Conservation (phyloP, 176 grass and related monocot species). For the Bromus sterilis region DNA sequence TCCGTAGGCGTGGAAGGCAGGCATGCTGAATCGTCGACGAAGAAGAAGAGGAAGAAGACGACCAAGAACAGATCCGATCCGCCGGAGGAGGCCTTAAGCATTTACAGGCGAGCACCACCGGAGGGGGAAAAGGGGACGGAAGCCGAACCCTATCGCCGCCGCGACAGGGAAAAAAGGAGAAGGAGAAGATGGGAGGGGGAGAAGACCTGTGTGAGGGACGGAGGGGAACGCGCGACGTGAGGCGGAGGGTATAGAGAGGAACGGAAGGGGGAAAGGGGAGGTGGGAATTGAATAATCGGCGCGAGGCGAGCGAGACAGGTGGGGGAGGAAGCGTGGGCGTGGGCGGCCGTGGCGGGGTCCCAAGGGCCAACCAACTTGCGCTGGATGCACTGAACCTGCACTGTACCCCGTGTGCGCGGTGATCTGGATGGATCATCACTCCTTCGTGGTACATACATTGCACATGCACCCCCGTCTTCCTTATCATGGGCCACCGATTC, state of each 20-base stretch:
- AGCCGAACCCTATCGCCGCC: conserved; percentile 44
- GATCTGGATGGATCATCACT: background rate
- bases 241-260: background rate
- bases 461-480: background rate
- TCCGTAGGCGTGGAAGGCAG: conserved; percentile 41
- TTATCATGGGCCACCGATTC: background rate
- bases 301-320: too few relatives aligned
- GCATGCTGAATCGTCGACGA: conserved; percentile 33
- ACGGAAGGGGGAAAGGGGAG: background rate
- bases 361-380: too few relatives aligned
- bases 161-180: conserved; percentile 47
- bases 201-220: background rate
- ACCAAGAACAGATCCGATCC: conserved; percentile 26
- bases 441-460: background rate
- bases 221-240: background rate
- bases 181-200: background rate
- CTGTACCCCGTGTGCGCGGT: background rate
- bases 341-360: too few relatives aligned
- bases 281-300: background rate
- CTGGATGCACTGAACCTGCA: conserved; percentile 30
- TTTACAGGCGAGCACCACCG: conserved; percentile 28
- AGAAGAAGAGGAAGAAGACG: background rate
- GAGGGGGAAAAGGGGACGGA: background rate
- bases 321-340: too few relatives aligned
- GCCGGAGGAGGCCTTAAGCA: conserved; percentile 39